Conservation (phyloP, 208 protist species). For the Hexamita inflata region DNA sequence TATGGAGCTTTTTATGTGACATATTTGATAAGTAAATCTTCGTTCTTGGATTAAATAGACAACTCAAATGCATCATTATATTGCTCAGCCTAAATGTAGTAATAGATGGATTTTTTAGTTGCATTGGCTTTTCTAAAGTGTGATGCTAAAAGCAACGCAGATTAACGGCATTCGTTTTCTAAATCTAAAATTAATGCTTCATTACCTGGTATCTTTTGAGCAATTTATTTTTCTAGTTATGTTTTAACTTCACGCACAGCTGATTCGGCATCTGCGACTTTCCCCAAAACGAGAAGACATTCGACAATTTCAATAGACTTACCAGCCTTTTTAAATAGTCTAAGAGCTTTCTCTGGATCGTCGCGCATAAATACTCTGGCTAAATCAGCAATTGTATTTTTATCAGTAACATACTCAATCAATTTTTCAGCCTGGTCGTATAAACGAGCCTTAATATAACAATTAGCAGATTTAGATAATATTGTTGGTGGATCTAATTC, state of each 20-base stretch:
- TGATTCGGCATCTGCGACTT: slow-evolving; percentile 1
- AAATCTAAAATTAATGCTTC: too few species aligned
- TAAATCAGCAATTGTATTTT: slow-evolving; percentile 4
- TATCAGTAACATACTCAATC: slow-evolving; percentile 20
- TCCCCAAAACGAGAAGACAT: slow-evolving; percentile 1
- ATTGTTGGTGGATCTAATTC: not conserved
- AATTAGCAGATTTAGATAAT: not conserved
- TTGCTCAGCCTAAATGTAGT: not conserved
- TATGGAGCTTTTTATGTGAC: not conserved
- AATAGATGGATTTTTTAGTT: slow-evolving; percentile 12
- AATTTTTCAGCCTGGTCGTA: not conserved
- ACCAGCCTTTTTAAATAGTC: slow-evolving; percentile 17
- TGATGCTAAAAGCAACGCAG: not conserved
- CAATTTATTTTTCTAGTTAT: not conserved
- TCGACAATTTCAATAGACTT: slow-evolving; percentile 11
- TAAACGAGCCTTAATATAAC: slow-evolving; percentile 5
- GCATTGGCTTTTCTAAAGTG: not conserved
- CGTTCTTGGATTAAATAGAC: not conserved
- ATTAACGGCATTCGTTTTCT: not conserved
- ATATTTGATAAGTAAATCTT: slow-evolving; percentile 9
- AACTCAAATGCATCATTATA: slow-evolving; percentile 20
- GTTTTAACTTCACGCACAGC: slow-evolving; percentile 3
- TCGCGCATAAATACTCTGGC: slow-evolving; percentile 10
- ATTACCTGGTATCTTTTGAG: not conserved
- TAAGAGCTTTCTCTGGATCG: slow-evolving; percentile 11